Evolutionary conservation across 345 rosid species (phyloP).

Genomic region (Boechera retrofracta): DNA sequence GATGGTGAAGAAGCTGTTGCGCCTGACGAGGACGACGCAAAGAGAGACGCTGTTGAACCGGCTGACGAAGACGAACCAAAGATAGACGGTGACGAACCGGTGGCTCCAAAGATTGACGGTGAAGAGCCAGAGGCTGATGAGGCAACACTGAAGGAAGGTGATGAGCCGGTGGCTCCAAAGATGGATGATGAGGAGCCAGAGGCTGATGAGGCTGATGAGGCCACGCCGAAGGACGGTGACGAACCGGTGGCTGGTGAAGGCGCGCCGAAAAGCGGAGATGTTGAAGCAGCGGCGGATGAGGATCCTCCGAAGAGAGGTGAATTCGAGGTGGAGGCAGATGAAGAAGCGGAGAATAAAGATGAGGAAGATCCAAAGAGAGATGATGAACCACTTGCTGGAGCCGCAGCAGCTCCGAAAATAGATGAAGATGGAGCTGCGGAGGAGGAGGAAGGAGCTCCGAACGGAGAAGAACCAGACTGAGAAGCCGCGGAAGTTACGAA

Average conservation of each 20-base stretch:
- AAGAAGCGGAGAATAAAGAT: constrained; percentile 23
- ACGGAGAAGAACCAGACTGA: constrained; percentile 35
- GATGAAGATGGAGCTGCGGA: constrained; percentile 33
- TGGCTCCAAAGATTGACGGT: constrained; percentile 26
- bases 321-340: constrained; percentile 35
- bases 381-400: constrained; percentile 34
- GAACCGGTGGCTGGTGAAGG: constrained; percentile 34
- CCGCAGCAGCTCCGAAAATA: constrained; percentile 42
- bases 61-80: constrained; percentile 41
- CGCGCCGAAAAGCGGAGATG: constrained; percentile 45
- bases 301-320: constrained; percentile 47
- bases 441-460: constrained; percentile 38
- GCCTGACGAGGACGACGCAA: constrained; percentile 38
- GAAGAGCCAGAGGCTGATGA: constrained; percentile 22
- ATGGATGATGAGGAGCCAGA: constrained; percentile 22
- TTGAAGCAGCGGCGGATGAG: constrained; percentile 41
- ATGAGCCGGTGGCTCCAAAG: constrained; percentile 29
- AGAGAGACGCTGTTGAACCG: constrained; percentile 36
- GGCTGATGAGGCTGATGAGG: constrained; percentile 23
- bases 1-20: constrained; percentile 41
- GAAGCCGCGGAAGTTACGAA: constrained; percentile 40
- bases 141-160: constrained; percentile 38
- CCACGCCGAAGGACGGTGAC: constrained; percentile 34
- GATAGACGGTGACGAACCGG: constrained; percentile 32
- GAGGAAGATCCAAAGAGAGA: constrained; percentile 44